These are phyloP conservation scores for Oryza rufipogon DNA, from an alignment of 176 grass and related monocot genomes.

Conservation along the genomic window DNA sequence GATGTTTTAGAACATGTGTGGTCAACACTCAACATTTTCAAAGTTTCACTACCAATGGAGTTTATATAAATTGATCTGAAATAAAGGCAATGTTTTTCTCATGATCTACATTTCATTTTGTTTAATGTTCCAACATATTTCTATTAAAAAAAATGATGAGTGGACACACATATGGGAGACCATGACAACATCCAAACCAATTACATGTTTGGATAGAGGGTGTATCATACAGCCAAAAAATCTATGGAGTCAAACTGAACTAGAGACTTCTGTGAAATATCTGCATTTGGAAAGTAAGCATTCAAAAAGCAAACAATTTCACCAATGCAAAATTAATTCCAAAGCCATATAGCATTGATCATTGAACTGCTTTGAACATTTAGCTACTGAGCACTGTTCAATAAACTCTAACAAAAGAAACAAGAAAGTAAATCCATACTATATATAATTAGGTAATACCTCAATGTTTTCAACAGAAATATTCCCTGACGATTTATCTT, in stretches of 20 bases:
- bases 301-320: not conserved
- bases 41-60: not conserved
- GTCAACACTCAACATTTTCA: not conserved
- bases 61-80: conserved; percentile 8
- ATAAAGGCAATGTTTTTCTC: not conserved
- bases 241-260: conserved; percentile 6
- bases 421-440: not conserved
- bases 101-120: conserved; percentile 16
- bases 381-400: conserved; percentile 1
- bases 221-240: not conserved
- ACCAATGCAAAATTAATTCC: conserved; percentile 23
- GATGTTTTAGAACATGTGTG: not conserved
- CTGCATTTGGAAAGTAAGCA: conserved; percentile 6
- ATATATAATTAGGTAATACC: conserved; percentile 52
- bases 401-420: not conserved
- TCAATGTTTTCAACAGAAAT: conserved; percentile 56
- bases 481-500: conserved; percentile 60
- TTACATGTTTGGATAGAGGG: not conserved
- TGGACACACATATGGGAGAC: not conserved
- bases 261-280: not conserved
- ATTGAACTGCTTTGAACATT: not conserved
- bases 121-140: conserved; percentile 6
- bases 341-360: not conserved
- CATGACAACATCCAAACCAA: not conserved
- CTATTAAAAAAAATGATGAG: not conserved